Evolutionary conservation across 164 flowering plant species (phyloP), one percentile per base, ranked within the genome.

Genomic region (Akebia trifoliata): DNA sequence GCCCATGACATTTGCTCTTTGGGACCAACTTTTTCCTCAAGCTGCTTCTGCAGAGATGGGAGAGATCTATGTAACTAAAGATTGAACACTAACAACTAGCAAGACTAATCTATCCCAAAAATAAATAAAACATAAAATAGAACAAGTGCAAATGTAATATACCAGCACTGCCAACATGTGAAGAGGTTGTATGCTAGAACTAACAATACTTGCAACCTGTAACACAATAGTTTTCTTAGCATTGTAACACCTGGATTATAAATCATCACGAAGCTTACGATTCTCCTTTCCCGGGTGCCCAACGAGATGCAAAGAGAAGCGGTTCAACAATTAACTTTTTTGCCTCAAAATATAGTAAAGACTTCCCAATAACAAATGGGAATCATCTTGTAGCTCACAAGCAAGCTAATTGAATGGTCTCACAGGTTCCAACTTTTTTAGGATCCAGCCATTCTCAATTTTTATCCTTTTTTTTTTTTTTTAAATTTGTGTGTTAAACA

Each of bases 121-220:
- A 48, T 14, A 21, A 17, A 32, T 22, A 44, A n/a, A 21, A 15
- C 9, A 6, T 44, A 38, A 45, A 48, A 21, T 24, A 15, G 43
- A 39, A 38, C 36, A 37, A 40, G 18, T 17, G 31, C 29, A 20
- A 71, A 48, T 4, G 35, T 36, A 45, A 37, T 20, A 36, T 76
- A 82, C 86, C 83, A 79, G 72, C 43, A 78, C 38, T 8, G 69
- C 37, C 50, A 68, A 3, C 87, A 81, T 78, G 38, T 69, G 76
- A 62, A 78, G 84, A 51, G 87, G 85, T 58, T 85, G 91, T 52
- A 85, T 74, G 60, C 81, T 79, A 26, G 79, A 74, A 69, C 63
- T 61, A 67, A 85, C 56, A 50, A 78, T 70, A 67, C 76, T 74
- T 55, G 87, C 81, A 63, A 44, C 82, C 91, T 85, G 75, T 24